Conservation (phyloP, 2,329 filamentous ascomycete genomes). For the Scorias spongiosa region DNA sequence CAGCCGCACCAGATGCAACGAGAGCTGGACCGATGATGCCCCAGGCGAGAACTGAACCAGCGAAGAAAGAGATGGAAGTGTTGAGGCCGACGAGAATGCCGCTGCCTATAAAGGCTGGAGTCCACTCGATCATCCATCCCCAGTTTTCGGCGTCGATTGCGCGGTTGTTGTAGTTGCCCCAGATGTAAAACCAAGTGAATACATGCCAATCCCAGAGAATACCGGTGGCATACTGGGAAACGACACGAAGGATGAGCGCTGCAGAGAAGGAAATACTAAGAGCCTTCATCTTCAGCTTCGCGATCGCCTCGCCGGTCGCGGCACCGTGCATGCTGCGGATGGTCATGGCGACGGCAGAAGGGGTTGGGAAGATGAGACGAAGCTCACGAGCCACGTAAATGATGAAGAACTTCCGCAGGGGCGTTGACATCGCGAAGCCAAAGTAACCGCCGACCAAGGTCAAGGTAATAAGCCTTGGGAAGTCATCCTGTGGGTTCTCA, state of each 20-base stretch:
- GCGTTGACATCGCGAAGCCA: constrained; percentile 48
- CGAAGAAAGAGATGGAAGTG: constrained; percentile 42
- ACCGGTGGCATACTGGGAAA: constrained; percentile 43
- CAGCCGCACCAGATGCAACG: constrained; percentile 36
- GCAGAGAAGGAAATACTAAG: constrained; percentile 35
- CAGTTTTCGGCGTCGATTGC: constrained; percentile 43
- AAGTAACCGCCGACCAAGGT: constrained; percentile 49
- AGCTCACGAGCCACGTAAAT: constrained; percentile 48
- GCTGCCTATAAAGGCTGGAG: constrained; percentile 45
- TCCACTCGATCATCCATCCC: constrained; percentile 46
- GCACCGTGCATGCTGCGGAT: constrained; percentile 49
- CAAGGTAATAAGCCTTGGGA: constrained; percentile 42
- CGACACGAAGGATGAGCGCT: constrained; percentile 39
- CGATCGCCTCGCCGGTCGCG: constrained; percentile 35
- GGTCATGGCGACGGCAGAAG: constrained; percentile 45
- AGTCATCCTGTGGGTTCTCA: constrained; percentile 39
- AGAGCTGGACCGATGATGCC: constrained; percentile 42
- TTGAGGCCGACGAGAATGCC: constrained; percentile 46
- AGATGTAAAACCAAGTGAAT: constrained; percentile 38
- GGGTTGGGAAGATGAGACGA: constrained; percentile 43
- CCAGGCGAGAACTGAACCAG: constrained; percentile 41
- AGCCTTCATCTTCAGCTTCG: constrained; percentile 42
- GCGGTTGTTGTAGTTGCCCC: constrained; percentile 36
- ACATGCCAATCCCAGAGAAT: constrained; percentile 36
- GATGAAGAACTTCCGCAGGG: constrained; percentile 50